Conservation (phyloP, 179 eudicot genomes). For the Patellifolia procumbens region DNA sequence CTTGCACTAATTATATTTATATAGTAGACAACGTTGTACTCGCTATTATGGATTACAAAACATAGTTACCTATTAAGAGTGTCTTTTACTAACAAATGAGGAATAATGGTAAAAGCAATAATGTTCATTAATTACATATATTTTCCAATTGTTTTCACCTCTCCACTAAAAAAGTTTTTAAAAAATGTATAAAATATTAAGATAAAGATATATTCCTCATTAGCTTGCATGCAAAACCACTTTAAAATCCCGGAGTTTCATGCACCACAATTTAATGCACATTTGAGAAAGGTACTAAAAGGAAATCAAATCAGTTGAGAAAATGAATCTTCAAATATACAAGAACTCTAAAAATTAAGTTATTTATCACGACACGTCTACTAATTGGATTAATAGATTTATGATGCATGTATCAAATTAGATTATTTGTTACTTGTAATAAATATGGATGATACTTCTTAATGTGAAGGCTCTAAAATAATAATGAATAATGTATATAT, state of each 20-base stretch:
- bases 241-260: constrained; percentile 6
- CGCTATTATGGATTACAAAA: constrained; percentile 4
- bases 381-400: background rate
- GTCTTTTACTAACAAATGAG: background rate
- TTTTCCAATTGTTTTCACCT: background rate
- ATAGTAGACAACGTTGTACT: constrained; percentile 10
- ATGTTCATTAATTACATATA: too few species aligned
- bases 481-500: background rate
- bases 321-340: constrained; percentile 7
- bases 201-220: too few species aligned
- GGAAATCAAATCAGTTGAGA: background rate
- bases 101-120: background rate
- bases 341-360: background rate
- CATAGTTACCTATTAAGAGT: background rate
- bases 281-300: background rate
- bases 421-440: constrained; percentile 1
- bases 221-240: background rate
- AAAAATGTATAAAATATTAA: background rate
- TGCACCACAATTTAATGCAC: constrained; percentile 5
- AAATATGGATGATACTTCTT: background rate
- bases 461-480: constrained; percentile 3
- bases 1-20: background rate
- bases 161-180: background rate
- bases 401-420: background rate
- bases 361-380: constrained; percentile 24